These are phyloP conservation scores for Fraxinus velutina DNA, from an alignment of 305 asterid genomes.

Conservation along the genomic window DNA sequence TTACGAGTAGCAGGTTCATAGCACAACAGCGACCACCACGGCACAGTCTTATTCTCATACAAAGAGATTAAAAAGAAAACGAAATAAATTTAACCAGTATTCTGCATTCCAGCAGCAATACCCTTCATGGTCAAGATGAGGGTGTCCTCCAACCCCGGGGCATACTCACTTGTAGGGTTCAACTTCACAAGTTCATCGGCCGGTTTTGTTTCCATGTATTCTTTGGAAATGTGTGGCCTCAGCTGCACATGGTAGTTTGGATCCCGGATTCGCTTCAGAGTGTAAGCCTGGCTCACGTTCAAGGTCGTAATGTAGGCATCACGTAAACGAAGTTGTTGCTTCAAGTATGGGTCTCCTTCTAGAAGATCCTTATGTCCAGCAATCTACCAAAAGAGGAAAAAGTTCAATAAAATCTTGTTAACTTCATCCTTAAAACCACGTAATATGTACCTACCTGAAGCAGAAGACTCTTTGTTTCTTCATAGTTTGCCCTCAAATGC, in stretches of 20 bases:
- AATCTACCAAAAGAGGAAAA: conserved; percentile 29
- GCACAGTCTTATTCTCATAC: neutral
- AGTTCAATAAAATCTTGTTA: neutral
- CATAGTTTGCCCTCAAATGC: conserved; percentile 50
- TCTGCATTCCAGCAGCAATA: conserved; percentile 97
- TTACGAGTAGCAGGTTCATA: neutral
- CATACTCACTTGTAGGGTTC: conserved; percentile 85
- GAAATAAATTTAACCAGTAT: conserved; percentile 58
- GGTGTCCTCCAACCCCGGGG: conserved; percentile 94
- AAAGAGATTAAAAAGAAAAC: neutral
- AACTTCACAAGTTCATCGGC: conserved; percentile 70
- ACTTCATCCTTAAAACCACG: neutral
- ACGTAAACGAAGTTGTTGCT: conserved; percentile 73
- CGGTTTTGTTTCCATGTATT: conserved; percentile 55
- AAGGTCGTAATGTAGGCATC: conserved; percentile 83
- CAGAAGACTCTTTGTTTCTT: conserved; percentile 51
- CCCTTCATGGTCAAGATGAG: conserved; percentile 98
- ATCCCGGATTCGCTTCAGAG: conserved; percentile 76
- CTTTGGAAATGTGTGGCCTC: conserved; percentile 78
- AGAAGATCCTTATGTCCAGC: conserved; percentile 67
- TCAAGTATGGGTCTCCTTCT: conserved; percentile 90
- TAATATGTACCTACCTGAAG: conserved; percentile 47
- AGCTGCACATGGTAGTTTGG: conserved; percentile 65
- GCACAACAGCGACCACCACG: neutral
- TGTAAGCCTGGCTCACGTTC: conserved; percentile 81